These are phyloP conservation scores for Astragalus glycyphyllos DNA, from an alignment of 306 rosid genomes.

Conservation along the genomic window DNA sequence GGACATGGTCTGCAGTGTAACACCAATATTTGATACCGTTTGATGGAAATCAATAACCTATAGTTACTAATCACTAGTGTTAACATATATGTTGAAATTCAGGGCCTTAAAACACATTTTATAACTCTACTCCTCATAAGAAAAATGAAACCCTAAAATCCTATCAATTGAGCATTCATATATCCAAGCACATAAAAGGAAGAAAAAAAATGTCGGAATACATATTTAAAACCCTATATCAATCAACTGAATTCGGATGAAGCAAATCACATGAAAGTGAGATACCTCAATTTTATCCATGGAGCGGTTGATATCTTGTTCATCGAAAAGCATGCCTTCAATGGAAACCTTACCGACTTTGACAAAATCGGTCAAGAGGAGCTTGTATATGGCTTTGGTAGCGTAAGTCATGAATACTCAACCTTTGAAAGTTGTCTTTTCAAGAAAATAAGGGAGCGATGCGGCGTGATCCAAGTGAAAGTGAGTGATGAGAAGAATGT, in stretches of 20 bases:
- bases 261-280: background rate
- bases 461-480: slow-evolving; percentile 97
- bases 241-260: background rate
- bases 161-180: background rate
- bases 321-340: slow-evolving; percentile 86
- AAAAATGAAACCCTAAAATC: background rate
- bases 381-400: slow-evolving; percentile 87
- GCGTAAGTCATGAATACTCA: slow-evolving; percentile 98
- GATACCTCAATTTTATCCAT: slow-evolving; percentile 95
- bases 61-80: slow-evolving; percentile 34
- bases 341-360: slow-evolving; percentile 95
- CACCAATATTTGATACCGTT: slow-evolving; percentile 97
- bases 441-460: slow-evolving; percentile 88
- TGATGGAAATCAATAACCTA: slow-evolving; percentile 99
- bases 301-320: slow-evolving; percentile 91
- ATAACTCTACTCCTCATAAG: background rate
- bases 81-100: background rate
- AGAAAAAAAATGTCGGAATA: too few species aligned
- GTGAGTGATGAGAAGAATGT: slow-evolving; percentile 90
- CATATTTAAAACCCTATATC: background rate
- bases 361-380: slow-evolving; percentile 80
- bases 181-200: background rate
- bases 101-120: background rate
- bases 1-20: slow-evolving; percentile 96
- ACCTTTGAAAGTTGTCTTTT: slow-evolving; percentile 92